Evolutionary conservation across 345 rosid genomes (phyloP), one percentile per base, ranked within the genome.

Genomic region (Brassica nigra): DNA sequence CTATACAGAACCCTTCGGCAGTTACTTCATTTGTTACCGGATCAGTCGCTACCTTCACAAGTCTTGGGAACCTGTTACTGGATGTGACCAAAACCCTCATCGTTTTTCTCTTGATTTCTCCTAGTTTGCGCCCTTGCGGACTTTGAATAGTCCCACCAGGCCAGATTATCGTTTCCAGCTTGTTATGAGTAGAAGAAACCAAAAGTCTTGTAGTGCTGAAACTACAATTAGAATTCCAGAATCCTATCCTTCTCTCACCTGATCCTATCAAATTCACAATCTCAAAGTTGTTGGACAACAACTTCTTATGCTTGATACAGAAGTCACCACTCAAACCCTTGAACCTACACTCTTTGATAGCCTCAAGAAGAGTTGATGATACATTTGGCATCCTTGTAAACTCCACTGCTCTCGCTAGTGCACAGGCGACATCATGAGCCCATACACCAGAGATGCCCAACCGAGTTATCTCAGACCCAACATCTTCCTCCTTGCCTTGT

Each of bases 261-360:
- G 78, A 70, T 6, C 73, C 82, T 4, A 81, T 18, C 36, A 85
- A 37, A 70, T 85, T 87, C 4, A 87, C 61, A 16, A 87, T 78
- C 57, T 84, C 88, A 69, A 77, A 80, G 15, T 70, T 67, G 0
- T 30, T 5, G 14, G 86, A 71, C 34, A 65, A 9, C 20, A 76
- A 42, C 55, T 67, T 70, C 8, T 76, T 80, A 28, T 70, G 55
- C 7, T 18, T 3, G 1, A 83, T 16, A 1, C 62, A 58, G 47
- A 84, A 72, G 9, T 78, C 81, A 66, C 87, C 86, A 52, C 78
- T 44, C 31, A 84, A 71, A 55, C 89, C 86, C 4, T 49, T 78
- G 30, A 84, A 84, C 1, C 33, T 76, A 52, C 4, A 28, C 8
- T 76, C 7, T 16, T 28, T 59, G 42, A 84, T 73, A 59, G 55